Conservation (phyloP, 225 moss, liverwort and hornwort genomes). For the Marchantia paleacea region DNA sequence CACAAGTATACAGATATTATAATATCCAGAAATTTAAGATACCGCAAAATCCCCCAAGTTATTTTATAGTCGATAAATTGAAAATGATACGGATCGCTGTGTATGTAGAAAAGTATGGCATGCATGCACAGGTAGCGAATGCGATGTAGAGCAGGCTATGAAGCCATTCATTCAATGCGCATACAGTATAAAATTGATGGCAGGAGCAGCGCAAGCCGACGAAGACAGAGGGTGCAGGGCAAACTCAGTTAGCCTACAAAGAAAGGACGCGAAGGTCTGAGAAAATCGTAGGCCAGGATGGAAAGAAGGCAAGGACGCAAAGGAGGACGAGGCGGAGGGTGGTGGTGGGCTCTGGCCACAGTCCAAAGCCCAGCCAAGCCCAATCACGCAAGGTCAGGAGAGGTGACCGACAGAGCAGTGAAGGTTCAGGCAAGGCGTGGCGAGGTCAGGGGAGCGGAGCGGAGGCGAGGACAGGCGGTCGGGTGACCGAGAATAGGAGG, state of each 20-base stretch:
- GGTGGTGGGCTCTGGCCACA: no score
- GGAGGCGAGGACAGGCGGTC: neutral
- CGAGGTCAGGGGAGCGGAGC: neutral
- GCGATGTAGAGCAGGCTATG: neutral
- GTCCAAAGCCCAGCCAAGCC: neutral
- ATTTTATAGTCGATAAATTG: no score
- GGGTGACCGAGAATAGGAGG: no score
- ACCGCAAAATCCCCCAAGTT: no score
- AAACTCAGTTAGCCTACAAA: neutral
- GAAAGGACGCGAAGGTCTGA: conserved; percentile 12
- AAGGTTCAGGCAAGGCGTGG: no score
- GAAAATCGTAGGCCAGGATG: no score
- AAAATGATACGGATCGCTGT: no score
- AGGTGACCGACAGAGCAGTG: no score
- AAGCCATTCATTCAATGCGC: neutral
- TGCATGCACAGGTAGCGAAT: neutral
- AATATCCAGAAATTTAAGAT: no score
- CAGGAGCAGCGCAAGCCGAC: neutral
- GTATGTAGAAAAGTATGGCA: neutral
- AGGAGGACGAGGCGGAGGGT: neutral
- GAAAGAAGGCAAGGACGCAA: neutral
- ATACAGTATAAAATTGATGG: no score
- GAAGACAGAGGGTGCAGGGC: neutral
- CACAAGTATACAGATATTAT: no score
- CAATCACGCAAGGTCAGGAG: no score